Percentiles rank a stretch among this genome's conserved stretches.
phyloP scores from a whole-genome alignment of 2,329 filamentous ascomycete species.

The Chaetothyriales sp. region DNA sequence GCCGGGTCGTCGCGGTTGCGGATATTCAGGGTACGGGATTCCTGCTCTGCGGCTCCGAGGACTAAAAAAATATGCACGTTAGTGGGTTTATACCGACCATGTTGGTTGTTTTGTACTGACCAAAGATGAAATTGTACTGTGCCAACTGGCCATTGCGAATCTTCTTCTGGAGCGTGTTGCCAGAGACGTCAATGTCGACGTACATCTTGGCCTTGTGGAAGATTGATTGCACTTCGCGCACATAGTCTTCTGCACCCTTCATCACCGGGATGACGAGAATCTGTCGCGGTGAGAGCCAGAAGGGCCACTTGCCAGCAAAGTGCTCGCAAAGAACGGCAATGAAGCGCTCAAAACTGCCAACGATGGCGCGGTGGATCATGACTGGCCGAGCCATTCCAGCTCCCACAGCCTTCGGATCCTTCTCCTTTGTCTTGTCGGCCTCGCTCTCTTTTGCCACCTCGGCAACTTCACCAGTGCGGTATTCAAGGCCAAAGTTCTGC shows the following conservation, averaged over 20 bases:
- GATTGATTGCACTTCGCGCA: conserved; percentile 31
- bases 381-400: conserved; percentile 34
- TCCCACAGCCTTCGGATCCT: conserved; percentile 21
- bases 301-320: conserved; percentile 38
- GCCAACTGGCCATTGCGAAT: conserved; percentile 34
- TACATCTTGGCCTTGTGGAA: conserved; percentile 32
- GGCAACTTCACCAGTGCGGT: conserved; percentile 53
- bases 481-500: conserved; percentile 74
- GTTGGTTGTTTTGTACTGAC: conserved; percentile 20
- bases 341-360: conserved; percentile 37
- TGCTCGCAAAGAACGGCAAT: conserved; percentile 36
- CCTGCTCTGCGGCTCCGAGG: conserved; percentile 47
- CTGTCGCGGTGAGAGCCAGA: conserved; percentile 38
- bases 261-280: conserved; percentile 37
- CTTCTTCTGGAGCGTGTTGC: conserved; percentile 38
- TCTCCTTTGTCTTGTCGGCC: conserved; percentile 20
- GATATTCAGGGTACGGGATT: conserved; percentile 45
- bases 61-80: conserved; percentile 26
- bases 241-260: conserved; percentile 35
- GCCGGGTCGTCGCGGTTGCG: conserved; percentile 48
- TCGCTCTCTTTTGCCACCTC: conserved; percentile 24
- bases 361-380: conserved; percentile 37
- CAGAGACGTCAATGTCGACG: conserved; percentile 33
- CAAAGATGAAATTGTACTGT: conserved; percentile 38
- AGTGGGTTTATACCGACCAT: neutral